Conservation (phyloP, 1,284 basidiomycete species). For the Marasmius sp. region DNA sequence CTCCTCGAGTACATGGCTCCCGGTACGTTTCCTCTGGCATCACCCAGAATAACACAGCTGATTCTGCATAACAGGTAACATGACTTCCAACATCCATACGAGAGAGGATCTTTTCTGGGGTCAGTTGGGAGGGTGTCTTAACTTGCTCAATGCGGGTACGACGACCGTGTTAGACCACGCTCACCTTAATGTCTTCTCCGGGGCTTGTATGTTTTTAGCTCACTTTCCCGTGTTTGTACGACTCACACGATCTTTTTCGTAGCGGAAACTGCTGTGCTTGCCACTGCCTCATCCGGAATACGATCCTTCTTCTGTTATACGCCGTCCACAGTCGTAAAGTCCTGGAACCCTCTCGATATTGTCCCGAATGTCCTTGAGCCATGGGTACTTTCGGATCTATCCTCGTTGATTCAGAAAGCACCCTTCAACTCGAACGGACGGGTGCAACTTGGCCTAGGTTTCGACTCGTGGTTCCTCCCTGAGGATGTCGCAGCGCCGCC, state of each 20-base stretch:
- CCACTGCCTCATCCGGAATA: slow-evolving; percentile 10
- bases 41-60: neutral
- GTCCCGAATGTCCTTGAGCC: neutral
- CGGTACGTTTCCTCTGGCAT: slow-evolving; percentile 6
- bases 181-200: no score
- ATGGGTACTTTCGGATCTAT: slow-evolving; percentile 4
- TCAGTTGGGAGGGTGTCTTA: slow-evolving; percentile 12
- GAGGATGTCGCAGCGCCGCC: slow-evolving; percentile 1
- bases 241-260: neutral
- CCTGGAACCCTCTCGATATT: slow-evolving; percentile 8
- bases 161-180: slow-evolving; percentile 16
- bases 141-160: slow-evolving; percentile 10
- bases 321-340: neutral
- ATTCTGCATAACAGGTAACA: neutral
- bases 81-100: slow-evolving; percentile 1
- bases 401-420: slow-evolving; percentile 6
- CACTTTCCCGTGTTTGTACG: neutral
- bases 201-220: slow-evolving; percentile 2
- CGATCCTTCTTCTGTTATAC: slow-evolving; percentile 14
- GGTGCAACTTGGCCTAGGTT: slow-evolving; percentile 11
- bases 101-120: slow-evolving; percentile 16
- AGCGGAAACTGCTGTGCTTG: slow-evolving; percentile 9
- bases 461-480: slow-evolving; percentile 11
- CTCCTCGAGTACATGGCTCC: slow-evolving; percentile 12
- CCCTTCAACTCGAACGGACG: slow-evolving; percentile 13